A percentile compares a stretch with the other conserved stretches of the same genome.
Evolutionary conservation across 768 basidiomycete genomes (phyloP).

Genomic region (Pisolithus albus): DNA sequence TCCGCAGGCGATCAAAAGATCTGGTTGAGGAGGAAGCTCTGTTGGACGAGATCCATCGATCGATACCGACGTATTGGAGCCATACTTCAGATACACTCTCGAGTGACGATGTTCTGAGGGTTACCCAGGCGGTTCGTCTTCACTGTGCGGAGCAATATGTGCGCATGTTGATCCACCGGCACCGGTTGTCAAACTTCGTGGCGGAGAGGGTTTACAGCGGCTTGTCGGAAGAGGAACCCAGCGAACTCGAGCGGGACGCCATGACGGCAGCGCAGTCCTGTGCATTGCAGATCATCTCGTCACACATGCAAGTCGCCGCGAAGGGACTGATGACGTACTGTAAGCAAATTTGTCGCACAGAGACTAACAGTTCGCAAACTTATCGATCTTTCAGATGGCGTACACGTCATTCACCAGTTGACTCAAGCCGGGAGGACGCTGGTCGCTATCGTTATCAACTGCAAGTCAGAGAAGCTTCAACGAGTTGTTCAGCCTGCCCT

Average conservation of each 20-base stretch:
- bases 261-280: slow-evolving; percentile 70
- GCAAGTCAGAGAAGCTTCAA: slow-evolving; percentile 72
- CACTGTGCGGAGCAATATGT: slow-evolving; percentile 86
- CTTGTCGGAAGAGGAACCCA: slow-evolving; percentile 44
- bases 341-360: slow-evolving; percentile 35
- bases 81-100: slow-evolving; percentile 76
- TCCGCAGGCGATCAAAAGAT: slow-evolving; percentile 53
- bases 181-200: slow-evolving; percentile 73
- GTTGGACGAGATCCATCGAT: slow-evolving; percentile 70
- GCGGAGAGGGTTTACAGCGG: slow-evolving; percentile 55
- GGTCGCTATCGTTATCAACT: slow-evolving; percentile 80
- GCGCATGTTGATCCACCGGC: slow-evolving; percentile 81
- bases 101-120: slow-evolving; percentile 79
- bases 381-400: slow-evolving; percentile 56
- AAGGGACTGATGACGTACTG: slow-evolving; percentile 93
- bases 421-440: slow-evolving; percentile 91
- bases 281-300: slow-evolving; percentile 74
- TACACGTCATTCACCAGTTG: slow-evolving; percentile 92
- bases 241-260: slow-evolving; percentile 70
- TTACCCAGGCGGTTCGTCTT: slow-evolving; percentile 83
- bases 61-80: slow-evolving; percentile 71
- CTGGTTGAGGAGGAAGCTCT: slow-evolving; percentile 75
- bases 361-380: slow-evolving; percentile 5
- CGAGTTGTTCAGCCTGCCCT: slow-evolving; percentile 75
- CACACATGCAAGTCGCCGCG: slow-evolving; percentile 79